Evolutionary conservation across 2,329 filamentous ascomycete species (phyloP).

Genomic region (Cladosporium colombiae): DNA sequence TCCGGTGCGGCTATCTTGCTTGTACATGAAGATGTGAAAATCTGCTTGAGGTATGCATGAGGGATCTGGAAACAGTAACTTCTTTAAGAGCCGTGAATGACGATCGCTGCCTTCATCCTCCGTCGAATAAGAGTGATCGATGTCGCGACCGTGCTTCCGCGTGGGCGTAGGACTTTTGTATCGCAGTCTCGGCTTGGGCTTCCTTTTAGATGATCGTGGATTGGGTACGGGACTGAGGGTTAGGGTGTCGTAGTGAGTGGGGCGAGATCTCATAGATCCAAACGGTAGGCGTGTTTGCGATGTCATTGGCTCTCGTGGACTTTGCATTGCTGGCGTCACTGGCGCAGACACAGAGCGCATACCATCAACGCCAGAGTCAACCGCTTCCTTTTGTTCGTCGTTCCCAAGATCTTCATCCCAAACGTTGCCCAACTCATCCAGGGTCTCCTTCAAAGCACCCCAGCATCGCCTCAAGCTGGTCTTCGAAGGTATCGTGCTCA

Average conservation of each 20-base stretch:
- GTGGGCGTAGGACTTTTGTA: neutral
- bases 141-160: neutral
- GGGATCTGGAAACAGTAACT: neutral
- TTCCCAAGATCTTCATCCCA: conserved; percentile 3
- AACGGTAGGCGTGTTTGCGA: neutral
- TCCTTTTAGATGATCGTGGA: neutral
- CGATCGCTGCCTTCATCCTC: neutral
- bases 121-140: conserved; percentile 14
- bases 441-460: conserved; percentile 13
- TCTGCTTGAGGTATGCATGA: neutral
- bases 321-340: neutral
- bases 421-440: conserved; percentile 8
- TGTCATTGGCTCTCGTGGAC: neutral
- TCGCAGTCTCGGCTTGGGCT: neutral
- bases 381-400: neutral
- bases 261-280: neutral
- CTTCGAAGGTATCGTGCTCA: neutral
- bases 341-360: neutral
- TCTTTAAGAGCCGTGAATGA: neutral
- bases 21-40: neutral
- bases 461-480: conserved; percentile 8
- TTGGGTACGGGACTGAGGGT: neutral
- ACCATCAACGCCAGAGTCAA: neutral
- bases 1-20: neutral
- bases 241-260: conserved; percentile 7